Evolutionary conservation across 2,329 filamentous ascomycete species (phyloP).

Genomic region (Chaetomium globosum): DNA sequence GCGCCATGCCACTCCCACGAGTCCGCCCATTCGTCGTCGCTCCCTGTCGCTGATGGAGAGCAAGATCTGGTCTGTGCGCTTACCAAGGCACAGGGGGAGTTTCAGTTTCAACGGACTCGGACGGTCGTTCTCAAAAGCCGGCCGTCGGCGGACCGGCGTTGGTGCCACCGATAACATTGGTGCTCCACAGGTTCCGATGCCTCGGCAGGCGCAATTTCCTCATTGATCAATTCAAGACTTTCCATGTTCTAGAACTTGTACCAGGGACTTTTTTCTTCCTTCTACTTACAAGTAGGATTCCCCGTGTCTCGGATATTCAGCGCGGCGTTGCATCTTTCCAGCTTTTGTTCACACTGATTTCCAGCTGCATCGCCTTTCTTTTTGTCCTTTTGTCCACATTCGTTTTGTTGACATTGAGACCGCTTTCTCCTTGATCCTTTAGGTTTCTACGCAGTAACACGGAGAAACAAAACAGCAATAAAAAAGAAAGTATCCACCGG

Average conservation of each 20-base stretch:
- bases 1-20: slow-evolving; percentile 1
- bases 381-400: background rate
- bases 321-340: background rate
- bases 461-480: slow-evolving; percentile 1
- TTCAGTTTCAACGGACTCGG: slow-evolving; percentile 1
- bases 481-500: slow-evolving; percentile 10
- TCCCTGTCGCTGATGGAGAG: background rate
- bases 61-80: background rate
- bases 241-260: background rate
- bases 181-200: slow-evolving; percentile 19
- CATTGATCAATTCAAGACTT: slow-evolving; percentile 3
- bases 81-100: background rate
- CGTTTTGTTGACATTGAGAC: background rate
- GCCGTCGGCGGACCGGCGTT: slow-evolving; percentile 14
- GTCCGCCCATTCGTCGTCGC: background rate
- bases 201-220: slow-evolving; percentile 22
- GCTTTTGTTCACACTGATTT: background rate
- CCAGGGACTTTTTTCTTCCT: background rate
- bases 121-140: slow-evolving; percentile 4
- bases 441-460: background rate
- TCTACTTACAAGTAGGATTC: slow-evolving; percentile 6
- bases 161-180: slow-evolving; percentile 4
- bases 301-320: background rate
- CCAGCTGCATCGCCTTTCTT: background rate
- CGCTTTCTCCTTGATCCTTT: background rate